Base-by-base conservation (phyloP, 441 rosid species). In the Euphorbia schlechtendalii region DNA sequence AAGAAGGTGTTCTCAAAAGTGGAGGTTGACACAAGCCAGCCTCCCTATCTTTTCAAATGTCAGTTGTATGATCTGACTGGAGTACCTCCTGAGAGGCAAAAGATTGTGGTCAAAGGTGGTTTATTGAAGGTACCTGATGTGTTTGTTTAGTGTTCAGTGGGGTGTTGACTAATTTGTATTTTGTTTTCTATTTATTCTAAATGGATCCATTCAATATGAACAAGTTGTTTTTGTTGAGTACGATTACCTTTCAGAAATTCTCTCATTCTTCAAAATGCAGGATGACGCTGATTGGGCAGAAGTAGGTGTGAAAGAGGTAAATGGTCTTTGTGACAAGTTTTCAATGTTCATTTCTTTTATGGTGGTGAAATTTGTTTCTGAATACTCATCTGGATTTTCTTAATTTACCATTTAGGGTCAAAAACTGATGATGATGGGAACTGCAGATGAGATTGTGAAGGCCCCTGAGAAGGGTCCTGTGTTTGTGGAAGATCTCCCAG, bases 341-440 rank as follows among this genome's bases (percentile, higher is more conserved):
- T 69, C 38, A 53, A 14, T 18, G 59, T 5, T 13, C n/a, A 48
- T 24, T 51, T 38, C 48, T 57, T 27, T 51, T 56, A 10, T 25
- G 27, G 30, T 56, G 40, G 57, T 67, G 55, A 24, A 20, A 48
- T 46, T 36, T 56, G 53, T 60, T 65, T 48, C 30, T 66, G 28
- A 27, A 63, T 27, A 41, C 36, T 56, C 18, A 36, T 48, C 18
- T 73, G 40, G 46, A 32, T 11, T 8, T 34, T 68, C 36, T 45
- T 43, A 5, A 43, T 20, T 43, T 20, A 2, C 52, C 54, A 72
- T 67, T 27, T 68, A 95, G 99, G 98, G 99, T 69, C 98, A 92
- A 83, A 89, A 82, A 70, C 74, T 95, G 84, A 95, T 92, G 99
- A 86, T 95, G 99, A 89, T 95, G 96, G 99, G 97, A 72, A 89